These are phyloP conservation scores for Artemisia argyi DNA, from an alignment of 129 eudicot genomes.

Conservation along the genomic window DNA sequence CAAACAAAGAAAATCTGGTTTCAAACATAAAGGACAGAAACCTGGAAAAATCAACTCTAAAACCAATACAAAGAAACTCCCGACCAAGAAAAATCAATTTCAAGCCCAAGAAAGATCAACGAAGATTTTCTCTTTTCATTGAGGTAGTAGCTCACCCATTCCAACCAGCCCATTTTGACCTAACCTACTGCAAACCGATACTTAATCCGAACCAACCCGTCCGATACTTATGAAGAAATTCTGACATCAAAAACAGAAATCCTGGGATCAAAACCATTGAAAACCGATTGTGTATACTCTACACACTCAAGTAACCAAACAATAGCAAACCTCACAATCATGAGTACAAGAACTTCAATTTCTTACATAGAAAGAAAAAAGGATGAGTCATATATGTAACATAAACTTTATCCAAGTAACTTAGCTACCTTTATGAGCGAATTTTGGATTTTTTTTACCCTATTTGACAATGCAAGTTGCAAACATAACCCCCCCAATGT, in stretches of 20 bases:
- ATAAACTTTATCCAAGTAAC: conserved; percentile 32
- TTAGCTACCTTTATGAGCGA: conserved; percentile 33
- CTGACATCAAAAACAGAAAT: background rate
- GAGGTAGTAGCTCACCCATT: background rate
- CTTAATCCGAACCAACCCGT: too few species aligned
- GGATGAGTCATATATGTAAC: conserved; percentile 27
- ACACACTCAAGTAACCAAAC: conserved; percentile 51
- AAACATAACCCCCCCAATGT: conserved; percentile 40
- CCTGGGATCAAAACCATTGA: background rate
- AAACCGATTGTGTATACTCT: conserved; percentile 31
- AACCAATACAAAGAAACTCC: too few species aligned
- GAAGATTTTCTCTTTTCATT: background rate
- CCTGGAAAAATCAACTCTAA: too few species aligned
- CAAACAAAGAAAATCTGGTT: too few species aligned
- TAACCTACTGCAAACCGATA: too few species aligned
- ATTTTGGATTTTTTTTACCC: conserved; percentile 21
- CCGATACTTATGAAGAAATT: background rate
- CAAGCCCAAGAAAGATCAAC: too few species aligned
- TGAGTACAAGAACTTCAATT: conserved; percentile 36
- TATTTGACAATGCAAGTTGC: conserved; percentile 20
- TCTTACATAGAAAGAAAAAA: conserved; percentile 35
- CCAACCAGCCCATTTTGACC: too few species aligned
- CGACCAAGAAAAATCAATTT: background rate
- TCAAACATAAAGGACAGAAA: too few species aligned
- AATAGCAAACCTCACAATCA: conserved; percentile 44